Base-by-base conservation (phyloP, 1,284 basidiomycete genomes). In the Schizophyllum amplum region DNA sequence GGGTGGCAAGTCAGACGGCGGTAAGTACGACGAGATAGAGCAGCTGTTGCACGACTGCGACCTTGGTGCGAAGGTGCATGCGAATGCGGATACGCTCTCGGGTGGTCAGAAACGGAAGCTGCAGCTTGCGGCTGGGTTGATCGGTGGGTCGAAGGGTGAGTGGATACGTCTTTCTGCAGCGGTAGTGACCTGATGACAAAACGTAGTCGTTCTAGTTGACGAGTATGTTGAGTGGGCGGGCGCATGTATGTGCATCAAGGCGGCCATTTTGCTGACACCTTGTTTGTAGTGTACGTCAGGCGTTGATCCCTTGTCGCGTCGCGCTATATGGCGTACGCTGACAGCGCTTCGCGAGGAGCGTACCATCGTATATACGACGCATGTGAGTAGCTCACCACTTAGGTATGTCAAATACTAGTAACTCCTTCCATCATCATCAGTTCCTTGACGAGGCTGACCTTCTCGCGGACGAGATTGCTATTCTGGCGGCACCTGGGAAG, bases 21-120 rank as follows among this genome's bases (percentile, higher is more conserved):
- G 33, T 2, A 9, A 42, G 4, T 69, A 78, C 15, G 81, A 82
- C 54, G 84, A 90, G 66, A 68, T 83, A 15, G 80, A 80, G 60
- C 79, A 82, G 61, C 70, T 91, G 2, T 66, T 92, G 56, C 64
- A 73, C 15, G 85, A 89, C 62, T 92, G 90, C 61, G 88, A 90
- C 65, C 70, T 92, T 25, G 79, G 71, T 13, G 74, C 75, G 57
- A 92, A 92, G 70, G 79, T 87, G 5, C 72, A 85, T 62, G 75
- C 81, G 5, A 84, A 84, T 63, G 82, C 87, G 1, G 72, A 72
- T 54, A 85, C 82, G 4, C 74, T 92, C 21, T 85, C 82, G 26
- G 90, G 90, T 1, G 90, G 90, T 5, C 89, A 92, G 73, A 92
- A 92, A 72, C 71, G 90, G 64, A 90, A 91, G 71, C 72, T 92